Evolutionary conservation across 768 basidiomycete species (phyloP).

Genomic region (Phylloporus scabripes): DNA sequence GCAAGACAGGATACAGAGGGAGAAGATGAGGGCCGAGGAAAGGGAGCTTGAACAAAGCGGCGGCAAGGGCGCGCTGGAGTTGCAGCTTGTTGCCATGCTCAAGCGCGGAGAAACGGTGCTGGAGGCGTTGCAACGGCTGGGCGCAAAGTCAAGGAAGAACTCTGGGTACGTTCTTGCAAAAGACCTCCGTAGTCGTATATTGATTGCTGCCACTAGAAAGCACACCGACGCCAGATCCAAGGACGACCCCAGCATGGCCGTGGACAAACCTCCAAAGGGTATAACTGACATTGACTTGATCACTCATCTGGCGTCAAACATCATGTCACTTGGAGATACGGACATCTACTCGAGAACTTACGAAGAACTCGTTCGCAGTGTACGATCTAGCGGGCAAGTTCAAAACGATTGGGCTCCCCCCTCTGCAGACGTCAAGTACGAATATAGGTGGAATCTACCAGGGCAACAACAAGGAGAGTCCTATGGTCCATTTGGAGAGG

Average conservation of each 20-base stretch:
- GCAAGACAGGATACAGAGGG: constrained; percentile 66
- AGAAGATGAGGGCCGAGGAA: constrained; percentile 68
- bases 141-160: constrained; percentile 53
- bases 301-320: constrained; percentile 81
- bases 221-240: constrained; percentile 32
- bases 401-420: constrained; percentile 67
- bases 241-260: constrained; percentile 39
- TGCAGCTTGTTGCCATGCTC: constrained; percentile 65
- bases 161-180: constrained; percentile 18
- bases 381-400: constrained; percentile 69
- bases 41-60: constrained; percentile 64
- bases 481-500: constrained; percentile 78
- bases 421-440: constrained; percentile 69
- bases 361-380: constrained; percentile 73
- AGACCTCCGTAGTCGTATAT: neutral
- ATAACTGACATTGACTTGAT: constrained; percentile 66
- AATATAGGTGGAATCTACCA: constrained; percentile 74
- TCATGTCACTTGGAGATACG: constrained; percentile 80
- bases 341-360: constrained; percentile 86
- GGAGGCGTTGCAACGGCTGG: constrained; percentile 83
- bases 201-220: constrained; percentile 13
- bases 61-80: constrained; percentile 57
- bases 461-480: constrained; percentile 45
- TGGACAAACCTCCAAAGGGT: constrained; percentile 40
- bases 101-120: constrained; percentile 89